Base-by-base conservation (phyloP, 1,284 basidiomycete species). In the Ceratobasidium sp. region DNA sequence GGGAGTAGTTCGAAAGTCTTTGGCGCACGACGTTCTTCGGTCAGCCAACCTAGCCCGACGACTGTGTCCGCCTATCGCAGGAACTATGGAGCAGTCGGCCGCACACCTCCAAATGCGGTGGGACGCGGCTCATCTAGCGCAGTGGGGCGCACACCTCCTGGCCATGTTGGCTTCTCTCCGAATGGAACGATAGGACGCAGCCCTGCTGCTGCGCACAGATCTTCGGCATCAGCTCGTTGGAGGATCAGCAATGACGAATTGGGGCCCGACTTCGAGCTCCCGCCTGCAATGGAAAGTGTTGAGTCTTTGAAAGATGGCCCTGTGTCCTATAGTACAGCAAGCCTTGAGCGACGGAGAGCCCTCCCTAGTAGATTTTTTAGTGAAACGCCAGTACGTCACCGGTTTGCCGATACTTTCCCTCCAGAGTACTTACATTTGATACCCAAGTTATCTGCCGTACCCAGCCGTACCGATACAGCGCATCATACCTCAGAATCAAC, bases 231-330 rank as follows among this genome's bases (percentile, higher is more conserved):
- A 3, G 17, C 61, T 28, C 62, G 48, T 12, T 65, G 40, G 13
- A 64, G 71, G 42, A 54, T 65, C 4, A 65, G 61, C 71, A 44
- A 46, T n/a, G 61, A 65, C n/a, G 71, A 75, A 50, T 46, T 75
- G 46, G 71, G 71, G 17, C 44, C 71, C 4, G 50, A 75, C 17
- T 75, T 65, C n/a, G 71, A 75, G 62, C 62, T 75, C 20, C 71
- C 71, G 2, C 71, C 71, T 52, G 71, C 71, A 23, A 75, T 75
- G 61, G 48, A 57, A 23, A 65, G 71, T 26, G 38, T 56, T 20
- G 71, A 65, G 23, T 75, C 71, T 9, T 23, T 65, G 3, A 65
- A 26, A n/a, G 13, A 46, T 46, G 50, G 52, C 15, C 38, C 26
- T 15, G 13, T 33, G 6, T 38, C 38, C n/a, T 33, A 46, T 33